Percentiles rank a stretch among this genome's conserved stretches.
Evolutionary conservation across 2,329 filamentous ascomycete genomes (phyloP).

Genomic region (Catunica adiposa): DNA sequence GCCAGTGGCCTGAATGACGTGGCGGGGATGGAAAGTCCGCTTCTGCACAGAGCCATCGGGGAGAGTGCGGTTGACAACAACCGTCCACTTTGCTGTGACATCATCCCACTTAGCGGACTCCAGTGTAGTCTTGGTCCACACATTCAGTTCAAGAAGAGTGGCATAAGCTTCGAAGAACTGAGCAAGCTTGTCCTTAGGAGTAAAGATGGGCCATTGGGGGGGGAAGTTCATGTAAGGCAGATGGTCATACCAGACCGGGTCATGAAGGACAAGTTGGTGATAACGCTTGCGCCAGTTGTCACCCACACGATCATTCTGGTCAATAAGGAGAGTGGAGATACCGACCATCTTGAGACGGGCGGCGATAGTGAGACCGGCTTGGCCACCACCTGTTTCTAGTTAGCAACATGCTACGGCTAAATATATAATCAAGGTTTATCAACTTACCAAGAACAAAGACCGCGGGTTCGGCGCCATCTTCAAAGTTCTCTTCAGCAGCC

Average conservation of each 20-base stretch:
- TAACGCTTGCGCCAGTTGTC: conserved; percentile 50
- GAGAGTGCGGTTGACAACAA: conserved; percentile 34
- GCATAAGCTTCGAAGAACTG: conserved; percentile 54
- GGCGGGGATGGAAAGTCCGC: conserved; percentile 41
- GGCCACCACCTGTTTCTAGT: conserved; percentile 33
- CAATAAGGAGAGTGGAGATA: conserved; percentile 39
- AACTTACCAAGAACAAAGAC: conserved; percentile 44
- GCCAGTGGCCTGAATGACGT: conserved; percentile 51
- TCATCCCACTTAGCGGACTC: conserved; percentile 34
- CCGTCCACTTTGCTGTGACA: conserved; percentile 33
- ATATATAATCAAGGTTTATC: background rate
- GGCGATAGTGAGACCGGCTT: conserved; percentile 40
- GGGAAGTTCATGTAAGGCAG: conserved; percentile 51
- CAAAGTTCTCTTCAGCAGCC: conserved; percentile 29
- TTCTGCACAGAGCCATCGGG: conserved; percentile 31
- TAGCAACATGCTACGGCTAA: conserved; percentile 5
- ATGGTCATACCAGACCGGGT: conserved; percentile 45
- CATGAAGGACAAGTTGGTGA: conserved; percentile 49
- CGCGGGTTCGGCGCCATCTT: conserved; percentile 31
- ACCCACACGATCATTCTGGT: conserved; percentile 39
- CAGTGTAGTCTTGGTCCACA: conserved; percentile 42
- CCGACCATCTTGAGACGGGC: conserved; percentile 44
- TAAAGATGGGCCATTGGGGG: conserved; percentile 49
- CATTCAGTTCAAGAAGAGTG: conserved; percentile 47
- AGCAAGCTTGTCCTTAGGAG: conserved; percentile 53